These are phyloP conservation scores for Trichophyton mentagrophytes DNA, from an alignment of 2,329 filamentous ascomycete species.

Conservation along the genomic window DNA sequence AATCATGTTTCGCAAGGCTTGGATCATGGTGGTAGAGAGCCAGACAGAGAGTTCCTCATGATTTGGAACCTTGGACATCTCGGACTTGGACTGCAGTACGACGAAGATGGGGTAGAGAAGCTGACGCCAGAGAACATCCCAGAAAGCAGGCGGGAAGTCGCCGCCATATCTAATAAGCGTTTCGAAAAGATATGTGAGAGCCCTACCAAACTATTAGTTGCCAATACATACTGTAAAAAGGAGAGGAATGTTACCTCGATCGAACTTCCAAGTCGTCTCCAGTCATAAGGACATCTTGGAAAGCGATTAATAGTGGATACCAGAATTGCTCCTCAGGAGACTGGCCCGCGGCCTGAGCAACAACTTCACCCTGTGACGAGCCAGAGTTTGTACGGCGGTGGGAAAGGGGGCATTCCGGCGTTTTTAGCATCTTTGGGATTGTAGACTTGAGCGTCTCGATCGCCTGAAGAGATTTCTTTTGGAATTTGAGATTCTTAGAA, in stretches of 20 bases:
- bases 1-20: conserved; percentile 96
- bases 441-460: conserved; percentile 91
- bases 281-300: conserved; percentile 98
- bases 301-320: conserved; percentile 96
- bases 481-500: conserved; percentile 95
- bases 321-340: conserved; percentile 95
- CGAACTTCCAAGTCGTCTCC: conserved; percentile 95
- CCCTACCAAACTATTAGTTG: conserved; percentile 31
- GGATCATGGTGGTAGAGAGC: conserved; percentile 98
- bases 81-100: conserved; percentile 87
- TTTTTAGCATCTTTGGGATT: conserved; percentile 87
- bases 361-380: neutral
- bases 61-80: conserved; percentile 89
- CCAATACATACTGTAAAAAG: neutral
- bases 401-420: conserved; percentile 85
- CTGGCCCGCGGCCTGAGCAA: conserved; percentile 34
- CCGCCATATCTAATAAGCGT: conserved; percentile 80
- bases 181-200: conserved; percentile 93
- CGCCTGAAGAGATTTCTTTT: conserved; percentile 93
- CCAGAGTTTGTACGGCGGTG: conserved; percentile 43
- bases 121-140: conserved; percentile 96
- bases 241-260: conserved; percentile 43
- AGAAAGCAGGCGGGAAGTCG: conserved; percentile 86
- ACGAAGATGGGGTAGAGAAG: conserved; percentile 97
- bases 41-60: conserved; percentile 97